Conservation (phyloP, 2,329 filamentous ascomycete genomes). For the Thielaviopsis ethacetica region DNA sequence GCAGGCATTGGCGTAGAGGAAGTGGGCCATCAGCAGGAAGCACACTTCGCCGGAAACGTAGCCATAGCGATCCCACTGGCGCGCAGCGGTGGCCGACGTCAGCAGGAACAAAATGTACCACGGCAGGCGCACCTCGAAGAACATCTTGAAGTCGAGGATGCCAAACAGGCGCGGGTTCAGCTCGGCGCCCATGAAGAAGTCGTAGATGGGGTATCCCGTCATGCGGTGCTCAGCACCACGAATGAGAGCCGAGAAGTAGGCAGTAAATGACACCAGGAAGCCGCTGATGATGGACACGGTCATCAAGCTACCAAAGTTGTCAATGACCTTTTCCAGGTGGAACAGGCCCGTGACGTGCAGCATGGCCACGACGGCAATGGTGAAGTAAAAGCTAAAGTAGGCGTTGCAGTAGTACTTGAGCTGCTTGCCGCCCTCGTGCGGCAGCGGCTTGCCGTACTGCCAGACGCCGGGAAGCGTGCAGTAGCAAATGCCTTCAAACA, state of each 20-base stretch:
- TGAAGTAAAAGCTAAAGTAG: slow-evolving; percentile 74
- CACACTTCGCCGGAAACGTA: slow-evolving; percentile 73
- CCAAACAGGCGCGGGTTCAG: slow-evolving; percentile 78
- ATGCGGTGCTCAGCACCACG: slow-evolving; percentile 82
- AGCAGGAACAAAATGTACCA: slow-evolving; percentile 83
- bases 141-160: slow-evolving; percentile 90
- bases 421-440: slow-evolving; percentile 68
- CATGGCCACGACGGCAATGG: slow-evolving; percentile 50
- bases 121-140: slow-evolving; percentile 80
- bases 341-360: slow-evolving; percentile 77
- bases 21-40: slow-evolving; percentile 80
- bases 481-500: slow-evolving; percentile 73
- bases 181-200: slow-evolving; percentile 89
- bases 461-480: slow-evolving; percentile 74
- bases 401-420: slow-evolving; percentile 91
- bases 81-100: slow-evolving; percentile 57
- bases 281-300: slow-evolving; percentile 86
- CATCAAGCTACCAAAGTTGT: slow-evolving; percentile 88
- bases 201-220: slow-evolving; percentile 72
- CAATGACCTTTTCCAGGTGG: slow-evolving; percentile 78
- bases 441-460: slow-evolving; percentile 73
- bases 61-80: slow-evolving; percentile 72
- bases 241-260: slow-evolving; percentile 68
- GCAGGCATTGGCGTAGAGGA: slow-evolving; percentile 82
- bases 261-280: slow-evolving; percentile 65